Evolutionary conservation across 306 rosid species (phyloP).

Genomic region (Fragaria iinumae): DNA sequence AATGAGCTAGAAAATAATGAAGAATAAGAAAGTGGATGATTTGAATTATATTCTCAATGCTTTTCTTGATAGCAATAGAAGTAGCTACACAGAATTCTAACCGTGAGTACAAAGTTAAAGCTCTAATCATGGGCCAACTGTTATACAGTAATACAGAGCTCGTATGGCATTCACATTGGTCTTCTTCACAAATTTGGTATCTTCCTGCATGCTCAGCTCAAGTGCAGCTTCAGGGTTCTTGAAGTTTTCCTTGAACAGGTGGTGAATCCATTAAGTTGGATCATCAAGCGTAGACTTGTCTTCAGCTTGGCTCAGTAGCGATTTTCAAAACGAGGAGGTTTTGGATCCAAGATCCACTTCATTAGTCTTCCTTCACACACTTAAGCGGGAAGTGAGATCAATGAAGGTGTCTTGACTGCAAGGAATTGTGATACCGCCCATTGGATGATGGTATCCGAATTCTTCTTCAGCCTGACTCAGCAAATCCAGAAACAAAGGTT

Average conservation of each 20-base stretch:
- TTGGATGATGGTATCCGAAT: background rate
- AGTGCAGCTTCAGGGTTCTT: background rate
- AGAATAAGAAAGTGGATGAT: background rate
- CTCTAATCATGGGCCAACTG: background rate
- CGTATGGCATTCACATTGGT: background rate
- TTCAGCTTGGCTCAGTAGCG: background rate
- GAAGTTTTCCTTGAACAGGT: too few species aligned
- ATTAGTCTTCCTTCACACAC: background rate
- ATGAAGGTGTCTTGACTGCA: background rate
- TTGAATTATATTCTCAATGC: background rate
- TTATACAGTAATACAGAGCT: background rate
- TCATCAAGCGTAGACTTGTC: background rate
- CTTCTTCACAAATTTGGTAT: too few species aligned
- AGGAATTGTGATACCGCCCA: background rate
- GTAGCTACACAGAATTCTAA: background rate
- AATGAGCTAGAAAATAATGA: too few species aligned
- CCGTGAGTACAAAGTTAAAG: background rate
- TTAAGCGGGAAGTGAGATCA: background rate
- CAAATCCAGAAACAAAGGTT: background rate
- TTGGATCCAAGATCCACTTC: background rate
- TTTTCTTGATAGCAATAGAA: background rate
- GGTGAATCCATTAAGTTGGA: too few species aligned
- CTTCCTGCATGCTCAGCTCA: too few species aligned
- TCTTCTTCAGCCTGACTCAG: background rate
- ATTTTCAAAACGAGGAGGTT: background rate